A percentile compares a stretch with the other conserved stretches of the same genome.
Evolutionary conservation across 139 green algal species (phyloP).

Genomic region (Diplosphaera chodatii): DNA sequence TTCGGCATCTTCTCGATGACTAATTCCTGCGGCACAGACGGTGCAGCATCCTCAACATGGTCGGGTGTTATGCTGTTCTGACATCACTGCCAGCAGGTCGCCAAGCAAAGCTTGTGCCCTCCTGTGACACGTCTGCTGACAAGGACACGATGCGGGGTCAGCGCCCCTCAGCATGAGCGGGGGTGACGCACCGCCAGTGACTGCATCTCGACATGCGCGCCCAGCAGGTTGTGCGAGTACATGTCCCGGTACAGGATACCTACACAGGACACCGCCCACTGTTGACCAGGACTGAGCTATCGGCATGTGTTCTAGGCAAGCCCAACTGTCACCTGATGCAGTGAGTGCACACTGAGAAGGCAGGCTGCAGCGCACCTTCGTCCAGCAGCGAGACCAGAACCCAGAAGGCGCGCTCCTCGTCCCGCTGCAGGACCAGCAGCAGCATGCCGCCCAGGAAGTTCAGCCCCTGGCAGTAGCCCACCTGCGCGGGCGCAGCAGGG

Average conservation of each 20-base stretch:
- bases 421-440: slow-evolving; percentile 49
- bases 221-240: slow-evolving; percentile 58
- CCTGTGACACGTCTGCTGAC: too few relatives aligned
- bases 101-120: too few relatives aligned
- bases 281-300: too few relatives aligned
- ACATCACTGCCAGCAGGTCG: not conserved
- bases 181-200: slow-evolving; percentile 22
- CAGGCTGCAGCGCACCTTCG: slow-evolving; percentile 11
- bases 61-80: too few relatives aligned
- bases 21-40: slow-evolving; percentile 29
- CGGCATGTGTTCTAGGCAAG: too few relatives aligned
- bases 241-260: slow-evolving; percentile 65
- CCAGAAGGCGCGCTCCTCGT: slow-evolving; percentile 57
- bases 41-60: not conserved
- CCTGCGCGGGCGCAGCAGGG: too few relatives aligned
- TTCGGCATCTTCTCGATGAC: slow-evolving; percentile 54
- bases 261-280: slow-evolving; percentile 18
- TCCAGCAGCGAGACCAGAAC: slow-evolving; percentile 43
- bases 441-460: slow-evolving; percentile 73
- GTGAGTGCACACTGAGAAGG: not conserved
- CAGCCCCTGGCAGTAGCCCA: slow-evolving; percentile 74
- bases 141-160: too few relatives aligned
- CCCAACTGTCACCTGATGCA: too few relatives aligned
- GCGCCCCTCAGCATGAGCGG: too few relatives aligned
- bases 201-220: slow-evolving; percentile 77